Conservation (phyloP, 306 rosid species). For the Pyrus communis region DNA sequence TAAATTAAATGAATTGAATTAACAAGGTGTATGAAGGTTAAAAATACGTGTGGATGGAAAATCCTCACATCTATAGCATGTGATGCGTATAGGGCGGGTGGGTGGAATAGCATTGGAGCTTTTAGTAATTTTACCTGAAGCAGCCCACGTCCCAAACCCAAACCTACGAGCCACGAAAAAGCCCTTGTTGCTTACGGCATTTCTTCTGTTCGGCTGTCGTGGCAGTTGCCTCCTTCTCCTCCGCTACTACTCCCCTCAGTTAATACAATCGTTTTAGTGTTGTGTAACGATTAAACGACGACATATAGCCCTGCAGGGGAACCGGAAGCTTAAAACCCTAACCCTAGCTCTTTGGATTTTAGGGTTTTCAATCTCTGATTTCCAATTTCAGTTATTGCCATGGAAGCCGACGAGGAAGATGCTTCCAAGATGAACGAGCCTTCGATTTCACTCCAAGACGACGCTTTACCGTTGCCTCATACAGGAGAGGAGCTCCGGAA, state of each 20-base stretch:
- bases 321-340: slow-evolving; percentile 26
- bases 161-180: background rate
- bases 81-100: too few species aligned
- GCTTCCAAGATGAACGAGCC: slow-evolving; percentile 13
- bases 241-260: background rate
- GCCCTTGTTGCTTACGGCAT: background rate
- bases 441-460: slow-evolving; percentile 9
- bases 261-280: background rate
- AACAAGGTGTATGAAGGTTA: too few species aligned
- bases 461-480: slow-evolving; percentile 1
- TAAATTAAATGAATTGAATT: too few species aligned
- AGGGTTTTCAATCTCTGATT: slow-evolving; percentile 34
- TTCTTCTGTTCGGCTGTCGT: background rate
- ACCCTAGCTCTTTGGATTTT: slow-evolving; percentile 4
- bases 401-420: slow-evolving; percentile 62
- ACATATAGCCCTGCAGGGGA: background rate
- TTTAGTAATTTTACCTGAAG: background rate
- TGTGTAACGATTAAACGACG: background rate
- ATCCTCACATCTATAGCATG: too few species aligned
- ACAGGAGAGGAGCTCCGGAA: slow-evolving; percentile 1
- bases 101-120: background rate
- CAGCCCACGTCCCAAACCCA: background rate
- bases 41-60: too few species aligned
- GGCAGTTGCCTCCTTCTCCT: background rate
- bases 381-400: slow-evolving; percentile 14